phyloP scores from a whole-genome alignment of 1,284 basidiomycete genomes.

The Heterobasidion irregulare region DNA sequence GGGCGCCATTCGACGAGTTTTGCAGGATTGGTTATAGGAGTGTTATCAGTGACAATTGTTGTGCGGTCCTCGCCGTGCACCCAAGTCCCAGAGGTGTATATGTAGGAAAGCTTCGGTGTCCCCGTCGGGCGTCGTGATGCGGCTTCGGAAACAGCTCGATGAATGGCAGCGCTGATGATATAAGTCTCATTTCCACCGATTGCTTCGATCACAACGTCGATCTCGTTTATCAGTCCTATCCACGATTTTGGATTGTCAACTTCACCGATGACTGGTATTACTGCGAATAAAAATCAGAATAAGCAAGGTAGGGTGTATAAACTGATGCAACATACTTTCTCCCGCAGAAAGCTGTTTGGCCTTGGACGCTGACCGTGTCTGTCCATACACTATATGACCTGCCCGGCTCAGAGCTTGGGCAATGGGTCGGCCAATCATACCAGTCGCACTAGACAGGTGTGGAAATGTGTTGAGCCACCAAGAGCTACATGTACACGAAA shows the following conservation, averaged over 20 bases:
- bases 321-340: constrained; percentile 3
- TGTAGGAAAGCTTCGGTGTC: constrained; percentile 36
- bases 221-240: constrained; percentile 28
- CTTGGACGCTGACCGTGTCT: constrained; percentile 32
- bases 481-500: background rate
- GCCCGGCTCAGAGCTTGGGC: constrained; percentile 41
- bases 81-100: constrained; percentile 44
- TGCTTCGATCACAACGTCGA: constrained; percentile 38
- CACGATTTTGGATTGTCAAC: constrained; percentile 24
- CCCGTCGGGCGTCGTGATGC: constrained; percentile 23
- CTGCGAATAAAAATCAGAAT: background rate
- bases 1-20: constrained; percentile 28
- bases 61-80: constrained; percentile 32
- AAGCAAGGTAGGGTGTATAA: background rate
- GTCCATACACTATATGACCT: constrained; percentile 44
- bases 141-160: constrained; percentile 25
- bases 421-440: constrained; percentile 40
- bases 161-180: constrained; percentile 17
- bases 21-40: constrained; percentile 21
- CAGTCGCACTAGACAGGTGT: constrained; percentile 11
- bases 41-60: constrained; percentile 26
- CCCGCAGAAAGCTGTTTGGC: constrained; percentile 31
- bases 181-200: constrained; percentile 16
- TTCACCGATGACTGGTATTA: background rate
- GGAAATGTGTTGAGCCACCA: background rate